These are phyloP conservation scores for Lophiostoma macrostomum DNA, from an alignment of 495 filamentous ascomycete genomes.

Conservation along the genomic window DNA sequence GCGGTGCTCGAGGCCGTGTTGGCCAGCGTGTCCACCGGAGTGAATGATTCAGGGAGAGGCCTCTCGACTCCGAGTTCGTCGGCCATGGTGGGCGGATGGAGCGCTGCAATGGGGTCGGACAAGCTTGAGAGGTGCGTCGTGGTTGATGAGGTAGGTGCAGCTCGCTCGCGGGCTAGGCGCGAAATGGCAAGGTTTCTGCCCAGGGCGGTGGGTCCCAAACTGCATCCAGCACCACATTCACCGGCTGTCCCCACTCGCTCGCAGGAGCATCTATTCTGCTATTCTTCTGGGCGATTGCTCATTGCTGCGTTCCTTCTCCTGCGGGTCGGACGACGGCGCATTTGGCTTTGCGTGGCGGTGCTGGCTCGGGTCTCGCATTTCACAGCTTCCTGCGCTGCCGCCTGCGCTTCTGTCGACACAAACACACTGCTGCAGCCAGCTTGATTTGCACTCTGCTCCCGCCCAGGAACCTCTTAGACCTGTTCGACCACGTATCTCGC, in stretches of 20 bases:
- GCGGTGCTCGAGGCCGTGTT: conserved; percentile 61
- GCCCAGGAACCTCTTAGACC: background rate
- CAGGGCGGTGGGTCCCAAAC: too few species aligned
- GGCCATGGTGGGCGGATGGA: conserved; percentile 46
- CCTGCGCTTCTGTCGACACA: conserved; percentile 17
- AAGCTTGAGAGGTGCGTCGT: conserved; percentile 4
- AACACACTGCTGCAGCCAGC: too few species aligned
- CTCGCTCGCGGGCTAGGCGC: background rate
- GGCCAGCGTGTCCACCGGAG: conserved; percentile 74
- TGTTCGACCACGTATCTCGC: too few species aligned
- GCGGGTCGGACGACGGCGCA: conserved; percentile 3
- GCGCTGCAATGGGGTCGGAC: background rate
- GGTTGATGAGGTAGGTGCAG: conserved; percentile 1
- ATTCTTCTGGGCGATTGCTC: background rate
- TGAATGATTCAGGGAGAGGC: too few species aligned
- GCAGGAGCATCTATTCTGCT: background rate
- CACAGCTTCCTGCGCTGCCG: conserved; percentile 13
- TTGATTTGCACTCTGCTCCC: too few species aligned
- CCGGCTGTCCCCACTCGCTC: too few species aligned
- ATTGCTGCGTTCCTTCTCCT: background rate
- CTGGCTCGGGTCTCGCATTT: background rate
- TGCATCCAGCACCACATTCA: too few species aligned
- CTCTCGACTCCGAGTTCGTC: conserved; percentile 56
- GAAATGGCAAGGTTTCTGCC: conserved; percentile 16
- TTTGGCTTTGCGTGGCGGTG: conserved; percentile 17